Evolutionary conservation across 768 basidiomycete genomes (phyloP).

Genomic region (Amanita pseudoporphyria): DNA sequence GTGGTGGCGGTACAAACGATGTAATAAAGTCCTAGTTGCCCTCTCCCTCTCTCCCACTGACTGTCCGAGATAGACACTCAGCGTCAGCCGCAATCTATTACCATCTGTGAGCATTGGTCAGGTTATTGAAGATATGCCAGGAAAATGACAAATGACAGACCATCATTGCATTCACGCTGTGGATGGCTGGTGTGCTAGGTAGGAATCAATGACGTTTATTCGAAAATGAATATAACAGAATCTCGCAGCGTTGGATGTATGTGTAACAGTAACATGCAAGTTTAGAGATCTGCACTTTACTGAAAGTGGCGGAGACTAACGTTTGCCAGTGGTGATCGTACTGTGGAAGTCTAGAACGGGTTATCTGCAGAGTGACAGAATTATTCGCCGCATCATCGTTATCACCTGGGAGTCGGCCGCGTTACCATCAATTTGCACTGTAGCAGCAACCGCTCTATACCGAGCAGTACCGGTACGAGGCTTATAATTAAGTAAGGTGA

Average conservation of each 20-base stretch:
- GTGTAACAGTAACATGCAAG: constrained; percentile 29
- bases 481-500: no score
- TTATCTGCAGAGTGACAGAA: constrained; percentile 27
- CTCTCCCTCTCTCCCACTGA: neutral
- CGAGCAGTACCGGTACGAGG: constrained; percentile 23
- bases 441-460: constrained; percentile 25
- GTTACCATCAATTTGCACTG: constrained; percentile 25
- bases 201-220: constrained; percentile 3
- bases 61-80: constrained; percentile 14
- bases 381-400: constrained; percentile 27
- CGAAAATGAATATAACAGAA: neutral
- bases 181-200: constrained; percentile 36
- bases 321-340: constrained; percentile 25
- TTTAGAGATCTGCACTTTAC: neutral
- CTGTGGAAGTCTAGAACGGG: constrained; percentile 31
- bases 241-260: constrained; percentile 29
- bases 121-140: neutral
- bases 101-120: constrained; percentile 17
- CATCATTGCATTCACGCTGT: constrained; percentile 32
- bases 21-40: constrained; percentile 10
- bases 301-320: neutral
- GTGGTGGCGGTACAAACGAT: constrained; percentile 16
- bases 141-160: constrained; percentile 18
- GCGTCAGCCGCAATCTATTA: constrained; percentile 18
- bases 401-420: constrained; percentile 30